Conservation (phyloP, 1,139 yeast genomes). For the Yamadazyma spencermartinsiae region DNA sequence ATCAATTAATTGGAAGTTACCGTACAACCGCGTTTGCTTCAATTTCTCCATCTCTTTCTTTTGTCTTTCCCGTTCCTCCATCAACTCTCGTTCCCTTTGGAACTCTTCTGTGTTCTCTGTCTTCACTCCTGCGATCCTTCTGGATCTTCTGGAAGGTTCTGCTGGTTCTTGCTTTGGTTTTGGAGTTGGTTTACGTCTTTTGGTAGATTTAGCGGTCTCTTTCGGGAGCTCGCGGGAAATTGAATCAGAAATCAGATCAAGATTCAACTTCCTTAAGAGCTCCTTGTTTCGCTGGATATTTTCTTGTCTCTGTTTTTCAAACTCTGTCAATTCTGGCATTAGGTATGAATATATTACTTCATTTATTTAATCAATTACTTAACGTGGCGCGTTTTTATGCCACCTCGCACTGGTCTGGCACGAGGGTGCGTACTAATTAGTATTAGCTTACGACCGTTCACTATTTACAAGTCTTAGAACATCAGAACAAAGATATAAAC, state of each 20-base stretch:
- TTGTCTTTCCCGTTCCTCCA: conserved; percentile 36
- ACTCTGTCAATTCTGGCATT: conserved; percentile 50
- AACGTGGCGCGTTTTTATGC: too few species aligned
- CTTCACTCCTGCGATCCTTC: conserved; percentile 64
- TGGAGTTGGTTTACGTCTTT: conserved; percentile 24
- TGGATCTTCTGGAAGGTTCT: conserved; percentile 61
- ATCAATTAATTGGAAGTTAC: conserved; percentile 62
- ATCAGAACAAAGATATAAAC: conserved; percentile 75
- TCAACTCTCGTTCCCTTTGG: conserved; percentile 32
- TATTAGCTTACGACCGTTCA: background rate
- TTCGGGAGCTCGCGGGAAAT: conserved; percentile 29
- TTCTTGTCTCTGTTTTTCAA: conserved; percentile 68
- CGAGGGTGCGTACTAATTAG: too few species aligned
- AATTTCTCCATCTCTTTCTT: conserved; percentile 51
- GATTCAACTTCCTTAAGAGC: conserved; percentile 37
- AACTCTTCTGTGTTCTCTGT: conserved; percentile 40
- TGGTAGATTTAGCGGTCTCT: conserved; percentile 15
- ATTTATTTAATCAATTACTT: too few species aligned
- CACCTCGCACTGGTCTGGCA: too few species aligned
- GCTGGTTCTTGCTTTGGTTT: conserved; percentile 27
- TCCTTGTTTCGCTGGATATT: conserved; percentile 45
- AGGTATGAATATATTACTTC: too few species aligned
- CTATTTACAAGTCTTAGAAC: conserved; percentile 40
- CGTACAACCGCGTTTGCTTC: conserved; percentile 56
- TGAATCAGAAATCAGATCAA: conserved; percentile 35